These are phyloP conservation scores for Tylopilus intermedius DNA, from an alignment of 768 basidiomycete genomes.

Conservation along the genomic window DNA sequence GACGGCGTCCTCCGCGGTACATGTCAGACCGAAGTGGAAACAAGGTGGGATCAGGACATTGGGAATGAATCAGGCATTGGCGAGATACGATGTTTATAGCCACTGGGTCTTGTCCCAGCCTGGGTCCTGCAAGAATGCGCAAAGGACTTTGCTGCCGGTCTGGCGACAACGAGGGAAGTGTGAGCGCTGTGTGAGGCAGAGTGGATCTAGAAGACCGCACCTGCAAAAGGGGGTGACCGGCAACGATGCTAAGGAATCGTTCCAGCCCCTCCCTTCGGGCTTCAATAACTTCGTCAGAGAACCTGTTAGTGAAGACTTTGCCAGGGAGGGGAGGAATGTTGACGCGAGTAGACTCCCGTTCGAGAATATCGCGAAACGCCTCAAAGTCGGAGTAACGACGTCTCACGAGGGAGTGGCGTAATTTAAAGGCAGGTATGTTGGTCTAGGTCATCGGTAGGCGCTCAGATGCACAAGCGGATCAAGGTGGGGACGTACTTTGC, in stretches of 20 bases:
- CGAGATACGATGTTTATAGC: slow-evolving; percentile 40
- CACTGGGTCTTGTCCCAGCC: slow-evolving; percentile 83
- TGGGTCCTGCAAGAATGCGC: slow-evolving; percentile 92
- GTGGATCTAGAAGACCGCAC: slow-evolving; percentile 38
- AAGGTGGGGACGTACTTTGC: slow-evolving; percentile 57
- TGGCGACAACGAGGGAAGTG: slow-evolving; percentile 24
- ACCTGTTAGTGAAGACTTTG: slow-evolving; percentile 97
- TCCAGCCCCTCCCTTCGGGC: slow-evolving; percentile 87
- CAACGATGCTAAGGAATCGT: slow-evolving; percentile 91
- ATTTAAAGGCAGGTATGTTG: slow-evolving; percentile 98
- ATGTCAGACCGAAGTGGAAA: neutral
- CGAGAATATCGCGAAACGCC: slow-evolving; percentile 95
- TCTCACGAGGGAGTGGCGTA: slow-evolving; percentile 86
- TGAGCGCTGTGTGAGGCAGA: slow-evolving; percentile 3
- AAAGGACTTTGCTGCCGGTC: slow-evolving; percentile 97
- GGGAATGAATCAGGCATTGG: neutral
- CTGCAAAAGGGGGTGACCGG: slow-evolving; percentile 95
- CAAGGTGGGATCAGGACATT: neutral
- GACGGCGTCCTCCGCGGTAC: slow-evolving; percentile 4
- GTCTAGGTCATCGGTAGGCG: slow-evolving; percentile 48
- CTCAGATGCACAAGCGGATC: slow-evolving; percentile 3
- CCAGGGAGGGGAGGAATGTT: slow-evolving; percentile 97
- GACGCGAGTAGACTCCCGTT: slow-evolving; percentile 93
- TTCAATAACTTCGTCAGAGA: slow-evolving; percentile 97
- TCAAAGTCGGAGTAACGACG: slow-evolving; percentile 91